Evolutionary conservation across 257 asterid species (phyloP), one percentile per base, ranked within the genome.

Genomic region (Ehretia macrophylla): DNA sequence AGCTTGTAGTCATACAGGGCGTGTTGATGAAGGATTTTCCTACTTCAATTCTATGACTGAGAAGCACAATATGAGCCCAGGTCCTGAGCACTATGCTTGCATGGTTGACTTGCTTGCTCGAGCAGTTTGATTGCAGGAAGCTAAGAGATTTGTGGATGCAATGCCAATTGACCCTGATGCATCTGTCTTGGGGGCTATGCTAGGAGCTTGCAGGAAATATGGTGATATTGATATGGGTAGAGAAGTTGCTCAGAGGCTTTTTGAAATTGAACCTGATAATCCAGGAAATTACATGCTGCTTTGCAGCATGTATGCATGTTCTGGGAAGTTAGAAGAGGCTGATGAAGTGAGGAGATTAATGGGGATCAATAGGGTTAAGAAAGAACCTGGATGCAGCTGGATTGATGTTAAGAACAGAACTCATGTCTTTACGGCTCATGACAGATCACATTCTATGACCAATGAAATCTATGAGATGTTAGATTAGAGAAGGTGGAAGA

Each of bases 31-130:
- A 61, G 82, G 80, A 4, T 68, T 64, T 68, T 53, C 71, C 45
- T 77, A 67, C 71, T 75, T 78, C 56, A 27, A 75, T 32, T 58
- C 72, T 56, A 77, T 83, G 82, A 45, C 40, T 9, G 45, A 37
- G 16, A 66, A 55, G 51, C 68, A 72, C 42, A 47, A 62, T 14
- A 49, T 80, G 51, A 59, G 45, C 46, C 84, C 84, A 11, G 71
- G 79, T 17, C 72, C 68, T 6, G 83, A 73, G 58, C 82, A 70
- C 56, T 72, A 70, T 58, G 84, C 84, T 20, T 77, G 80, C 73
- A 80, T 80, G 67, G 82, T 77, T 49, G 82, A 77, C 64, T 51
- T 80, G 69, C 84, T 83, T 48, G 77, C 84, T n/a, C 84, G 83
- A 45, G 73, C 79, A 5, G 86, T 84, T 61, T 53, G 63, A 46